Evolutionary conservation across 208 protist species (phyloP).

Genomic region (Trypanosoma cruzi): DNA sequence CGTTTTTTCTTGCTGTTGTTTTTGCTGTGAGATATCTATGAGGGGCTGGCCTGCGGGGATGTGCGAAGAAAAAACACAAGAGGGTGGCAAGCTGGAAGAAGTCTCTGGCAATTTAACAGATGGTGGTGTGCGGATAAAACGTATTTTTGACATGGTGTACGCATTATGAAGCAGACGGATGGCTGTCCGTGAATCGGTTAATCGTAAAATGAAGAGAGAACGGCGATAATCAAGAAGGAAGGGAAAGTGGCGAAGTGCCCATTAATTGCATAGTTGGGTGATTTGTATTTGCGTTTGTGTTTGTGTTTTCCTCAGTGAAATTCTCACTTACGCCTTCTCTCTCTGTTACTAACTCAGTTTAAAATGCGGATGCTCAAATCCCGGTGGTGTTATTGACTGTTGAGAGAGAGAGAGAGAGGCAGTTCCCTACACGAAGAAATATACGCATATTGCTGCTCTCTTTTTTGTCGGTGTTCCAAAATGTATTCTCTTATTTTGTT

Average conservation of each 20-base stretch:
- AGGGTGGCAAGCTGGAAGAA: background rate
- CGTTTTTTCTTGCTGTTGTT: background rate
- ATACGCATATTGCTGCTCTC: background rate
- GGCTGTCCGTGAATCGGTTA: background rate
- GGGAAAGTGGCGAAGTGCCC: background rate
- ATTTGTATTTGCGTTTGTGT: background rate
- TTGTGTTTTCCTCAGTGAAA: background rate
- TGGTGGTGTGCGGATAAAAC: background rate
- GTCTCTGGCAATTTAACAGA: background rate
- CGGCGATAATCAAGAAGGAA: too few relatives aligned
- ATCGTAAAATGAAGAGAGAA: background rate
- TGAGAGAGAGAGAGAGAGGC: background rate
- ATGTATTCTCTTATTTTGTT: slow-evolving; percentile 22
- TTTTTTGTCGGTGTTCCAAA: slow-evolving; percentile 9
- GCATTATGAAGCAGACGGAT: background rate
- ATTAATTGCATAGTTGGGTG: background rate
- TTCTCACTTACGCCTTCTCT: background rate
- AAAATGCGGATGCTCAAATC: background rate
- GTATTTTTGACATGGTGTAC: background rate
- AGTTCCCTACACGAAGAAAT: background rate
- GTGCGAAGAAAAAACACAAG: background rate
- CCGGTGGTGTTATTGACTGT: background rate
- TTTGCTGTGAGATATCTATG: background rate
- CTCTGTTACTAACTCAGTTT: background rate
- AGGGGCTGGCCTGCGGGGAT: background rate